These are phyloP conservation scores for Phalaenopsis equestris DNA, from an alignment of 106 monocot genomes.

Conservation along the genomic window DNA sequence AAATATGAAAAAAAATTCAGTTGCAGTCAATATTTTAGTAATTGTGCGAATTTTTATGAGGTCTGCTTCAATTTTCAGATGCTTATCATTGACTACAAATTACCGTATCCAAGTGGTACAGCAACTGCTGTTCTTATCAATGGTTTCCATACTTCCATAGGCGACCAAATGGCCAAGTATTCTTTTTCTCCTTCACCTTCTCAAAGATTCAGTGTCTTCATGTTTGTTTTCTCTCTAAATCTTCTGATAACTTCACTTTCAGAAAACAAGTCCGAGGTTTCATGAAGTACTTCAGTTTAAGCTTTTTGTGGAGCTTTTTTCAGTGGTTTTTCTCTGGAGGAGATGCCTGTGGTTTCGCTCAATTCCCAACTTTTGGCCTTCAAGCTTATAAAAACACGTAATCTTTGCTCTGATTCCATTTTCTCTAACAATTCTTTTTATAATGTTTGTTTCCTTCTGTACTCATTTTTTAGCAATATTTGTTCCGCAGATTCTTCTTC, in stretches of 20 bases:
- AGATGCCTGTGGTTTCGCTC: slow-evolving; percentile 46
- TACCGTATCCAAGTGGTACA: slow-evolving; percentile 73
- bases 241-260: slow-evolving; percentile 2
- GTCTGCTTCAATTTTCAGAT: slow-evolving; percentile 29
- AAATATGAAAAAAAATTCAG: too few relatives aligned
- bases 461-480: background rate
- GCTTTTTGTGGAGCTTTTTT: slow-evolving; percentile 66
- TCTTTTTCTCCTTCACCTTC: background rate
- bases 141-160: slow-evolving; percentile 75
- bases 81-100: slow-evolving; percentile 77
- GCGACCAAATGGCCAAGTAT: slow-evolving; percentile 70
- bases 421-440: background rate
- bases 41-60: background rate
- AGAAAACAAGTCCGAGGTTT: slow-evolving; percentile 55
- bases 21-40: background rate
- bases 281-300: slow-evolving; percentile 32
- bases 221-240: background rate
- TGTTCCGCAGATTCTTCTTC: slow-evolving; percentile 53
- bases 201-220: background rate
- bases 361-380: slow-evolving; percentile 60
- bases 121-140: slow-evolving; percentile 85
- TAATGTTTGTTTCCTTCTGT: background rate
- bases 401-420: background rate
- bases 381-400: slow-evolving; percentile 49
- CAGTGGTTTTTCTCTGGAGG: slow-evolving; percentile 65